phyloP scores from a whole-genome alignment of 208 protist species.

The Balamuthia mandrillaris region DNA sequence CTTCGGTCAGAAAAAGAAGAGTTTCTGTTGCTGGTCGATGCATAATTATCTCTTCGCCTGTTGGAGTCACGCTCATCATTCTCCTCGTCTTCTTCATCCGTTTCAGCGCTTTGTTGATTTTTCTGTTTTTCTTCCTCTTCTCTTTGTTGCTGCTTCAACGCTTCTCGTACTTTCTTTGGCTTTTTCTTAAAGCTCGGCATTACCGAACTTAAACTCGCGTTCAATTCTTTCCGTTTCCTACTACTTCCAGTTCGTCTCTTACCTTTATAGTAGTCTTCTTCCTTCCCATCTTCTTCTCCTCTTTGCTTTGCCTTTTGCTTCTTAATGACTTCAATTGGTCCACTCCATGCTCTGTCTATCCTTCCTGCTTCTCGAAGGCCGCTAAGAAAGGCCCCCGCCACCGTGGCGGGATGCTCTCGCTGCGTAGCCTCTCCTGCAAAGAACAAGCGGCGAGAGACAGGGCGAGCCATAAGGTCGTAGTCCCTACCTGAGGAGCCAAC shows the following conservation, averaged over 20 bases:
- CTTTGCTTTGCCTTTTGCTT: not conserved
- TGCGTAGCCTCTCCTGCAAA: constrained; percentile 42
- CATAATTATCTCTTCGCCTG: not conserved
- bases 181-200: not conserved
- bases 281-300: not conserved
- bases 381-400: constrained; percentile 2
- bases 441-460: constrained; percentile 3
- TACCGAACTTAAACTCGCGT: too few relatives aligned
- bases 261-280: not conserved
- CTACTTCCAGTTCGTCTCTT: not conserved
- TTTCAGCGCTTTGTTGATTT: not conserved
- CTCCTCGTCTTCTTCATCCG: not conserved
- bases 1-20: not conserved
- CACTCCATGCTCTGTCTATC: not conserved
- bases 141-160: not conserved
- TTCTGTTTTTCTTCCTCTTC: not conserved
- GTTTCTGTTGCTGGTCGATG: not conserved
- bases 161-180: not conserved
- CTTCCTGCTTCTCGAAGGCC: not conserved
- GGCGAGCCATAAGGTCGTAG: constrained; percentile 37
- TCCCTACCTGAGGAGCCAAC: not conserved
- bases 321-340: not conserved
- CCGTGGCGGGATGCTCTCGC: constrained; percentile 7
- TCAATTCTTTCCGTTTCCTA: not conserved
- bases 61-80: not conserved